Percentiles rank a stretch among this genome's conserved stretches.
Evolutionary conservation across 129 eudicot species (phyloP).

Genomic region (Apium graveolens): DNA sequence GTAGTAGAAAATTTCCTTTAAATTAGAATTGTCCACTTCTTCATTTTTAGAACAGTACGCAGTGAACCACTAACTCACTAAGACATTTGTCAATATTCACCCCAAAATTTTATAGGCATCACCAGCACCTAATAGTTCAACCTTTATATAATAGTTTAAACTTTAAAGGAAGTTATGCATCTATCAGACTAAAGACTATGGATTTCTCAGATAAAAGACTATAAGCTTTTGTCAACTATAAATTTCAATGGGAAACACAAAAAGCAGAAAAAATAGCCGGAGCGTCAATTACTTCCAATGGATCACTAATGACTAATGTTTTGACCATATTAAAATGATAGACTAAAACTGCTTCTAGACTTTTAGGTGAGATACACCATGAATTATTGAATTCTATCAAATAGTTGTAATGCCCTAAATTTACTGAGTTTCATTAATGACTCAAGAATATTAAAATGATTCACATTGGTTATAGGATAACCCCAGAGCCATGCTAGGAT

Average conservation of each 20-base stretch:
- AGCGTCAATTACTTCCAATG: neutral
- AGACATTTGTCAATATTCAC: neutral
- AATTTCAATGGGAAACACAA: neutral
- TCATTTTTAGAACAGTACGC: neutral
- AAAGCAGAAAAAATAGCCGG: neutral
- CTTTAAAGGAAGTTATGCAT: neutral
- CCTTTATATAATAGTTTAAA: neutral
- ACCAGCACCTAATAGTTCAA: neutral
- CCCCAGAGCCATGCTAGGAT: no score
- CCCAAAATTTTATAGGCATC: neutral
- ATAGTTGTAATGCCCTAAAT: no score
- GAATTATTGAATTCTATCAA: no score
- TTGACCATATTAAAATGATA: no score
- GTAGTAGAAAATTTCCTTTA: neutral
- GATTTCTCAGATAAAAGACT: neutral
- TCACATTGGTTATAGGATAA: no score
- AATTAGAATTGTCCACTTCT: neutral
- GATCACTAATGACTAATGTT: neutral
- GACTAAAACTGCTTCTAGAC: no score
- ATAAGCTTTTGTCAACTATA: neutral
- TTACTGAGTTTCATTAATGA: no score
- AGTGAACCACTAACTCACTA: neutral
- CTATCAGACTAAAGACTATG: neutral
- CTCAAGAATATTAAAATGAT: no score
- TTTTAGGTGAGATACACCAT: no score